phyloP scores from a whole-genome alignment of 768 basidiomycete genomes.

The Calocybe gangraenosa region DNA sequence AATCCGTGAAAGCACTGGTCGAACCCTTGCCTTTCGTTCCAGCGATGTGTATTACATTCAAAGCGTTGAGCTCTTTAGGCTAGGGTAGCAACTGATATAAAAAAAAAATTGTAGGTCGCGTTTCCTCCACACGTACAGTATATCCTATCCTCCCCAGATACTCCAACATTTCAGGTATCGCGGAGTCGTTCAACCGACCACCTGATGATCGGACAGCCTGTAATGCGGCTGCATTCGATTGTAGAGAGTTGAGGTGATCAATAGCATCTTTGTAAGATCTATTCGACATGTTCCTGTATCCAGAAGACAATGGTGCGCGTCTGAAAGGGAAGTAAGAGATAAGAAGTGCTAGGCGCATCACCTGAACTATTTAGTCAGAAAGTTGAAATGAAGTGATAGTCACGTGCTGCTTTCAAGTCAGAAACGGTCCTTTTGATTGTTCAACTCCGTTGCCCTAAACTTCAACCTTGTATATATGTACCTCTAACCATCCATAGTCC shows the following conservation, averaged over 20 bases:
- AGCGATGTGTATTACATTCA: slow-evolving; percentile 95
- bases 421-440: too few relatives aligned
- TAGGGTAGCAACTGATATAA: slow-evolving; percentile 27
- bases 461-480: slow-evolving; percentile 8
- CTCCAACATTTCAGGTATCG: slow-evolving; percentile 87
- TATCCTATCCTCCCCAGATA: slow-evolving; percentile 88
- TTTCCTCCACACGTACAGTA: slow-evolving; percentile 45
- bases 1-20: slow-evolving; percentile 89
- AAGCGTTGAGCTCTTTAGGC: slow-evolving; percentile 77
- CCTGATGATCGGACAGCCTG: slow-evolving; percentile 79
- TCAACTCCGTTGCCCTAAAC: too few relatives aligned
- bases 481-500: background rate
- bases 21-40: slow-evolving; percentile 99
- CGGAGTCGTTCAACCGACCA: slow-evolving; percentile 51
- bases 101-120: background rate
- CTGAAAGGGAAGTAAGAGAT: slow-evolving; percentile 12
- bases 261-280: slow-evolving; percentile 73
- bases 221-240: slow-evolving; percentile 91
- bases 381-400: too few relatives aligned
- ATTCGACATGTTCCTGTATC: slow-evolving; percentile 46
- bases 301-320: background rate
- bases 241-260: slow-evolving; percentile 69
- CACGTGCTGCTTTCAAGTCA: too few relatives aligned
- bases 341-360: slow-evolving; percentile 11
- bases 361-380: background rate